Conservation (phyloP, 306 rosid species). For the Lagenaria siceraria region DNA sequence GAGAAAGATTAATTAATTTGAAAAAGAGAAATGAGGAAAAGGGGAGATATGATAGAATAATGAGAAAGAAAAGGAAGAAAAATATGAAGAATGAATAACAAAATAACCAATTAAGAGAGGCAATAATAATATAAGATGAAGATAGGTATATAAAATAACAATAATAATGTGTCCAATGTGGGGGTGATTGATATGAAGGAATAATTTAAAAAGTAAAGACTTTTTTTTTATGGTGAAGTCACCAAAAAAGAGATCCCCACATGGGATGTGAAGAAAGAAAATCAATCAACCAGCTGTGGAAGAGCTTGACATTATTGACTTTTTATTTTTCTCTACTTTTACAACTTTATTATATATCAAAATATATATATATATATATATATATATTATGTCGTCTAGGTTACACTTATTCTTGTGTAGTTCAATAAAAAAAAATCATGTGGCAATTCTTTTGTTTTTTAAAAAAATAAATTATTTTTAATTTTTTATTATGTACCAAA, state of each 20-base stretch:
- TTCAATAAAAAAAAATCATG: no score
- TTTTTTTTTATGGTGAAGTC: not conserved
- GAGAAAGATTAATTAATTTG: no score
- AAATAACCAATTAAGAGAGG: not conserved
- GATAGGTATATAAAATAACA: not conserved
- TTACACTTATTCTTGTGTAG: no score
- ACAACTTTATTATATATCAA: not conserved
- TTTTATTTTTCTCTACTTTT: not conserved
- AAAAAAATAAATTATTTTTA: no score
- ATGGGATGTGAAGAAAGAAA: not conserved
- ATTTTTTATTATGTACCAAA: no score
- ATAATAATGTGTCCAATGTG: not conserved
- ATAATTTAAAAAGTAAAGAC: not conserved
- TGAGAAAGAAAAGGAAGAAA: not conserved
- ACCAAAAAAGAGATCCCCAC: constrained; percentile 3
- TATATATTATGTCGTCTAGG: no score
- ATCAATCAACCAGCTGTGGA: not conserved
- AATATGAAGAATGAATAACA: not conserved
- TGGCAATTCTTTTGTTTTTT: no score
- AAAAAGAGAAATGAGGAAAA: no score
- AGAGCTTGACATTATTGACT: constrained; percentile 8
- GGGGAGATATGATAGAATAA: no score
- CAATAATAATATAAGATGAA: not conserved
- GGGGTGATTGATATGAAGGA: not conserved
- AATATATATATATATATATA: no score